Conservation (phyloP, 2,329 filamentous ascomycete species). For the Colletotrichum ledebouriae region DNA sequence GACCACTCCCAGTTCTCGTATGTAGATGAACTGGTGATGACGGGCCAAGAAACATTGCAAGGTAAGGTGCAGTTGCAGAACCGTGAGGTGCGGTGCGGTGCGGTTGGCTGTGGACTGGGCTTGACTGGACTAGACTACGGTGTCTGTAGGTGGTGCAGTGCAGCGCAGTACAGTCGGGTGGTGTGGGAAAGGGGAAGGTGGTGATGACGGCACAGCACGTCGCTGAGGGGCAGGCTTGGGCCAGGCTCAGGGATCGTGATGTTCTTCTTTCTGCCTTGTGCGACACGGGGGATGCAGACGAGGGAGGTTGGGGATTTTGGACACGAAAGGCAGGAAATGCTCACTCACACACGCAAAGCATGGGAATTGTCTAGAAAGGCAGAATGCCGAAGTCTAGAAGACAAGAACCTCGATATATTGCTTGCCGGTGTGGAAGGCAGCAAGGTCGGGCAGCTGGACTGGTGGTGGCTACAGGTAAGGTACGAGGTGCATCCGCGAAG, state of each 20-base stretch:
- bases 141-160: slow-evolving; percentile 15
- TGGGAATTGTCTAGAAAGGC: slow-evolving; percentile 33
- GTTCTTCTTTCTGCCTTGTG: slow-evolving; percentile 35
- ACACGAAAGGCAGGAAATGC: slow-evolving; percentile 24
- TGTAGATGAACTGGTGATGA: slow-evolving; percentile 34
- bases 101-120: slow-evolving; percentile 8
- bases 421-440: slow-evolving; percentile 1
- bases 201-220: slow-evolving; percentile 43
- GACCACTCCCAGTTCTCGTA: slow-evolving; percentile 18
- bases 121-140: background rate
- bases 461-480: slow-evolving; percentile 2
- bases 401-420: background rate
- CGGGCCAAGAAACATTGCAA: slow-evolving; percentile 35
- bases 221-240: slow-evolving; percentile 40
- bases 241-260: slow-evolving; percentile 38
- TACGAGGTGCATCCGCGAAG: slow-evolving; percentile 1
- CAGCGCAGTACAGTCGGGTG: slow-evolving; percentile 14
- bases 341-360: slow-evolving; percentile 27
- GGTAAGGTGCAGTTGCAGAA: slow-evolving; percentile 14
- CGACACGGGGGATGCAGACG: slow-evolving; percentile 12
- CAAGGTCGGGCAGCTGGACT: background rate
- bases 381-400: slow-evolving; percentile 14
- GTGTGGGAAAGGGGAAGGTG: slow-evolving; percentile 40
- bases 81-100: slow-evolving; percentile 2
- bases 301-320: slow-evolving; percentile 16